These are phyloP conservation scores for Tetramitus jugosus DNA, from an alignment of 208 protist species.

Conservation along the genomic window DNA sequence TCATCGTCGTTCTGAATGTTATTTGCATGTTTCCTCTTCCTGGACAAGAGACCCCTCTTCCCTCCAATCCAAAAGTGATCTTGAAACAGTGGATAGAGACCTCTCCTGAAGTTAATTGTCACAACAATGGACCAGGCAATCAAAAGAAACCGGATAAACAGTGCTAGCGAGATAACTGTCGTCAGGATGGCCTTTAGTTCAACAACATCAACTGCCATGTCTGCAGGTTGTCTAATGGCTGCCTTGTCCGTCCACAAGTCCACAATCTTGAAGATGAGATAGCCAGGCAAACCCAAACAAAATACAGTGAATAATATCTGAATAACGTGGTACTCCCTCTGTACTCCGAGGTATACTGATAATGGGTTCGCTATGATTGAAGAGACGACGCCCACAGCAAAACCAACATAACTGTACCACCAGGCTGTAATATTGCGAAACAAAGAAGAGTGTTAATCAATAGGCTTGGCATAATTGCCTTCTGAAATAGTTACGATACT, in stretches of 20 bases:
- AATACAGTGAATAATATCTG: background rate
- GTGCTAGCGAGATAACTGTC: background rate
- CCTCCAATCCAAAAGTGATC: no score
- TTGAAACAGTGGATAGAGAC: no score
- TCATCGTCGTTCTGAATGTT: no score
- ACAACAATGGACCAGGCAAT: background rate
- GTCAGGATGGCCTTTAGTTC: background rate
- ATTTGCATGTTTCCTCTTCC: no score
- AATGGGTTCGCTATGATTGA: background rate
- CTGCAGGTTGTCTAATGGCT: background rate
- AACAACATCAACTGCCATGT: background rate
- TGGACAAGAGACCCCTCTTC: no score
- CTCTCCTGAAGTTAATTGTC: background rate
- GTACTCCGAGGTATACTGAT: background rate
- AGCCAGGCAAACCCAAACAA: background rate
- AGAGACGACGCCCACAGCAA: background rate
- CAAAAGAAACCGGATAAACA: background rate
- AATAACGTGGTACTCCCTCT: background rate
- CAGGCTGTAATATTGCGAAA: no score
- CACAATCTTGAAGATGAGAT: background rate
- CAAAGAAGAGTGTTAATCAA: no score
- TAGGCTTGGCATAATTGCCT: no score
- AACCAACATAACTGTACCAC: background rate
- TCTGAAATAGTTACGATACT: background rate
- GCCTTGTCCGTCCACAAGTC: background rate